Base-by-base conservation (phyloP, 2,329 filamentous ascomycete genomes). In the Rachicladosporium sp. region DNA sequence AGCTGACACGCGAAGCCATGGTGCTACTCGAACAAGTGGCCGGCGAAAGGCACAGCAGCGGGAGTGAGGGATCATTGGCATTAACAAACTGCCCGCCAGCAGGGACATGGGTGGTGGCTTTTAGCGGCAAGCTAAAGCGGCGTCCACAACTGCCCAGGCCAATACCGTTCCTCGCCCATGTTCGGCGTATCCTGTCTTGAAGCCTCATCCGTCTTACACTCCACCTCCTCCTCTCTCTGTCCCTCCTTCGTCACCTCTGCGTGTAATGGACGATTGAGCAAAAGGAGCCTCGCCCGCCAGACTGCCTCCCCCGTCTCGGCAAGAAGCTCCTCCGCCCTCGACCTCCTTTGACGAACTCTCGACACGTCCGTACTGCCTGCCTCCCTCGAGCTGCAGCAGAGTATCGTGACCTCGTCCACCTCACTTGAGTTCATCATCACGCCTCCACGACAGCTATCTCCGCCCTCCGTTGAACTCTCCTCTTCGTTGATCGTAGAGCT, bases 401-500 rank as follows among this genome's bases (percentile, higher is more conserved):
- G 38, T 34, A 40, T 23, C 33, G 27, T 35, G 33, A 35, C 33
- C 33, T 31, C 38, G 38, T 33, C 47, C 44, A 43, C 45, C 32
- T 43, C 40, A 31, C 23, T 42, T 23, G 38, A 35, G 29, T 21
- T 29, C 38, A 13, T 29, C 36, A 35, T 36, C 29, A 33, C 29
- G 11, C 33, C 38, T 19, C 33, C 21, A 31, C 40, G 11, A 12
- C 15, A 19, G 15, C 15, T 19, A 19, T 19, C 15, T 19, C 15
- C 15, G 15, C 15, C 15, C 15, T 40, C 41, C 47, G 53, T 57
- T 53, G 51, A 51, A 50, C 53, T 57, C 55, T 58, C 56, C 56
- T 61, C 60, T 59, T 60, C 59, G 61, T 63, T 63, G 58, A 58
- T 49, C 57, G 55, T 52, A 58, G 59, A 60, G 58, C 54, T 44